Conservation (phyloP, 257 asterid species). For the Echium plantagineum region DNA sequence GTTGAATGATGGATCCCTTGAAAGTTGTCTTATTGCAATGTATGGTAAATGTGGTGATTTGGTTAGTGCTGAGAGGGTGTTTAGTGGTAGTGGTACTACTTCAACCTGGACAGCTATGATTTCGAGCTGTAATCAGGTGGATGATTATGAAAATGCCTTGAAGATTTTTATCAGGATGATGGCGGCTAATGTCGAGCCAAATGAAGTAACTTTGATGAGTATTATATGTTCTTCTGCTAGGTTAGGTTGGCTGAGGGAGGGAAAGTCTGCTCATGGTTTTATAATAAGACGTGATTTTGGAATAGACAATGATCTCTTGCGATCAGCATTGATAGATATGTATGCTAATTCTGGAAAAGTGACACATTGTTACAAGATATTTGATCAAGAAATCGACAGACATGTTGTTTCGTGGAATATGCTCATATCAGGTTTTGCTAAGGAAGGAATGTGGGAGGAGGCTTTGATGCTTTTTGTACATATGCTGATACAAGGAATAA, state of each 20-base stretch:
- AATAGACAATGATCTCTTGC: conserved; percentile 39
- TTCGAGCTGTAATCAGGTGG: conserved; percentile 66
- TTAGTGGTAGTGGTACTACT: conserved; percentile 22
- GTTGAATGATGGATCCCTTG: conserved; percentile 31
- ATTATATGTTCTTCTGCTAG: conserved; percentile 68
- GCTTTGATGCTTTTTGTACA: conserved; percentile 54
- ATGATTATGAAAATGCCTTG: conserved; percentile 40
- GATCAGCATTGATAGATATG: conserved; percentile 65
- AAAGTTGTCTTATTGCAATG: conserved; percentile 75
- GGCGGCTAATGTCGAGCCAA: conserved; percentile 29
- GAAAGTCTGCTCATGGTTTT: conserved; percentile 63
- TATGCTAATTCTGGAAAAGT: conserved; percentile 63
- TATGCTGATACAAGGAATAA: conserved; percentile 42
- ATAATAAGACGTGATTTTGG: conserved; percentile 33
- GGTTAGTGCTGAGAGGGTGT: conserved; percentile 39
- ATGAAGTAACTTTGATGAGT: conserved; percentile 64
- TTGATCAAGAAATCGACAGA: conserved; percentile 32
- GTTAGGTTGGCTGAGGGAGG: conserved; percentile 52
- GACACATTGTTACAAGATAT: conserved; percentile 29
- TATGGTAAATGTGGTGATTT: conserved; percentile 70
- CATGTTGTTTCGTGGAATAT: conserved; percentile 68
- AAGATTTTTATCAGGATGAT: conserved; percentile 36
- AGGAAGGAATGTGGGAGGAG: conserved; percentile 40
- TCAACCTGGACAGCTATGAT: conserved; percentile 70
- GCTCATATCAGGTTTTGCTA: conserved; percentile 69